phyloP scores from a whole-genome alignment of 257 asterid genomes.

The Salvia hispanica region DNA sequence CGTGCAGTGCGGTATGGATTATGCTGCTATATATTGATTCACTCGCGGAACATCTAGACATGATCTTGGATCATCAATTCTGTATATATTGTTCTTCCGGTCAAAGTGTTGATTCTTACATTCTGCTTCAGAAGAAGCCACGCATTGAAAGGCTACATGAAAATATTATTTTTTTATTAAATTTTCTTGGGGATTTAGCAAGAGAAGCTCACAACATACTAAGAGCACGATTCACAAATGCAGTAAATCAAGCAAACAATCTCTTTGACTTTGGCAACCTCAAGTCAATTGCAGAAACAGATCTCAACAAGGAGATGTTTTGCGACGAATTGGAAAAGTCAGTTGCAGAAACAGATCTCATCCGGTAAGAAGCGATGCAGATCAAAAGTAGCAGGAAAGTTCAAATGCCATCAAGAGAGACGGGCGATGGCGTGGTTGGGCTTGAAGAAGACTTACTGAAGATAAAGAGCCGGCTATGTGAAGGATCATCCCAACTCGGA shows the following conservation, averaged over 20 bases:
- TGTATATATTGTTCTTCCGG: neutral
- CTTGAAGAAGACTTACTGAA: neutral
- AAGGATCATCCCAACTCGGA: neutral
- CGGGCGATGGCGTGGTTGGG: neutral
- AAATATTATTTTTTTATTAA: neutral
- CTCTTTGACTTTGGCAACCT: neutral
- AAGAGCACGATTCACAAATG: neutral
- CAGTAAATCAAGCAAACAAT: neutral
- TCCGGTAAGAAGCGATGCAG: neutral
- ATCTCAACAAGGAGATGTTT: too few species aligned
- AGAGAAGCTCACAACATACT: neutral
- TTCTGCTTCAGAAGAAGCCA: neutral
- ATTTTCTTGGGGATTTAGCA: neutral
- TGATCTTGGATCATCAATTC: neutral
- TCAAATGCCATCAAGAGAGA: neutral
- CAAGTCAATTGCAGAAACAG: too few species aligned
- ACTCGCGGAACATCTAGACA: neutral
- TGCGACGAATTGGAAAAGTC: too few species aligned
- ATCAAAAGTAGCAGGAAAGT: neutral
- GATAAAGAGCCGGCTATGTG: neutral
- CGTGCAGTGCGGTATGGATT: neutral
- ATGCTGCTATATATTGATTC: neutral
- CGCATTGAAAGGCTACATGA: neutral
- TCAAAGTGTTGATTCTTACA: neutral
- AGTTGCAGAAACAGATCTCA: too few species aligned